These are phyloP conservation scores for Fusarium nematophilum DNA, from an alignment of 2,329 filamentous ascomycete species.

Conservation along the genomic window DNA sequence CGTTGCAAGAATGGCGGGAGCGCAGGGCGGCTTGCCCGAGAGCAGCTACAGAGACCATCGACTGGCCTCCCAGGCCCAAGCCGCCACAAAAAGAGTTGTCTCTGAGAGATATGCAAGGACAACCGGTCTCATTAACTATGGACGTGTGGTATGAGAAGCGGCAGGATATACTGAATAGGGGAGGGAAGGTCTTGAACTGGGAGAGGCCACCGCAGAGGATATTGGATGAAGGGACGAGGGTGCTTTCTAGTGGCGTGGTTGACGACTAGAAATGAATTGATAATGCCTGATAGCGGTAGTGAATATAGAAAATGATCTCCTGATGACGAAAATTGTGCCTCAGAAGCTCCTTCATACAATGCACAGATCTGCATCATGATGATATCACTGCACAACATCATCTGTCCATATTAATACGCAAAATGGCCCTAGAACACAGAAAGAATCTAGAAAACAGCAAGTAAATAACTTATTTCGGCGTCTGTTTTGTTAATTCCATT, in stretches of 20 bases:
- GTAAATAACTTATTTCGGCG: background rate
- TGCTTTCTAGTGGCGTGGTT: constrained; percentile 22
- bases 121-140: background rate
- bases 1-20: constrained; percentile 41
- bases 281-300: no score
- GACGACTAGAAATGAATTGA: constrained; percentile 5
- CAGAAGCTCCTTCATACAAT: no score
- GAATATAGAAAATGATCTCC: no score
- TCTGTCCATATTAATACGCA: background rate
- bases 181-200: constrained; percentile 38
- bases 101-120: constrained; percentile 2
- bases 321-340: no score
- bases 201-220: constrained; percentile 37
- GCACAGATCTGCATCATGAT: constrained; percentile 16
- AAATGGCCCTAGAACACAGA: background rate
- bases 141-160: constrained; percentile 23
- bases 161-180: constrained; percentile 27
- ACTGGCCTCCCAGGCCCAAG: constrained; percentile 33
- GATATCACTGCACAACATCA: constrained; percentile 4
- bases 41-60: constrained; percentile 19
- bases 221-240: constrained; percentile 6
- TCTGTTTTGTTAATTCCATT: background rate
- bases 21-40: constrained; percentile 8
- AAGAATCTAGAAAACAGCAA: background rate
- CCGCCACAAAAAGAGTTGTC: constrained; percentile 11